Conservation (phyloP, 2,329 filamentous ascomycete species). For the Pezicula radicicola region DNA sequence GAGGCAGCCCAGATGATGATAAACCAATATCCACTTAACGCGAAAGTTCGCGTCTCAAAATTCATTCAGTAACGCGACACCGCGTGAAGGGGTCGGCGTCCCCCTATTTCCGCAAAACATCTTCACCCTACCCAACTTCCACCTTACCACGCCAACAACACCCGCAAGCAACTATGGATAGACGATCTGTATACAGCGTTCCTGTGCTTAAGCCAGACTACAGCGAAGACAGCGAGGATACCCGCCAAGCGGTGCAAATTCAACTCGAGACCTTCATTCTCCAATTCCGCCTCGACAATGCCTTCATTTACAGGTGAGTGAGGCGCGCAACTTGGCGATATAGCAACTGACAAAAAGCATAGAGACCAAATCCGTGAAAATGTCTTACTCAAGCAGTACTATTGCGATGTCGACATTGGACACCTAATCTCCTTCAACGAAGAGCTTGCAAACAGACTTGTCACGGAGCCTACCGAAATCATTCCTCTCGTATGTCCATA, state of each 20-base stretch:
- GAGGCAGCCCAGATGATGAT: too few species aligned
- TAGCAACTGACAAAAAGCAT: conserved; percentile 25
- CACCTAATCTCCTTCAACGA: conserved; percentile 96
- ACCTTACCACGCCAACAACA: neutral
- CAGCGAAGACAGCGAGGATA: conserved; percentile 57
- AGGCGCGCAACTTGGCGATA: neutral
- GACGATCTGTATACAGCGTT: conserved; percentile 80
- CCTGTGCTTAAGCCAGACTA: conserved; percentile 72
- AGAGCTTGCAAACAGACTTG: conserved; percentile 85
- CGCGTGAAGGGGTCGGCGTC: neutral
- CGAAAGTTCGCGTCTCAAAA: conserved; percentile 7
- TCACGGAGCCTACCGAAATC: conserved; percentile 85
- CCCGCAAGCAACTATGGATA: conserved; percentile 62
- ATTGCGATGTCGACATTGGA: conserved; percentile 92
- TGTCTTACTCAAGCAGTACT: conserved; percentile 89
- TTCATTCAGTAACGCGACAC: neutral
- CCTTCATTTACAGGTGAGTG: conserved; percentile 83
- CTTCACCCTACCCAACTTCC: neutral
- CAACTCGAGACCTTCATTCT: conserved; percentile 89
- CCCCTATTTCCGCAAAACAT: neutral
- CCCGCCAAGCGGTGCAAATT: conserved; percentile 68
- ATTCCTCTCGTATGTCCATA: conserved; percentile 74
- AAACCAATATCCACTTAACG: conserved; percentile 8
- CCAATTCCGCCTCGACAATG: conserved; percentile 89
- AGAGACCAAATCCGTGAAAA: conserved; percentile 97